Base-by-base conservation (phyloP, 1,139 yeast species). In the Candida smagusa region DNA sequence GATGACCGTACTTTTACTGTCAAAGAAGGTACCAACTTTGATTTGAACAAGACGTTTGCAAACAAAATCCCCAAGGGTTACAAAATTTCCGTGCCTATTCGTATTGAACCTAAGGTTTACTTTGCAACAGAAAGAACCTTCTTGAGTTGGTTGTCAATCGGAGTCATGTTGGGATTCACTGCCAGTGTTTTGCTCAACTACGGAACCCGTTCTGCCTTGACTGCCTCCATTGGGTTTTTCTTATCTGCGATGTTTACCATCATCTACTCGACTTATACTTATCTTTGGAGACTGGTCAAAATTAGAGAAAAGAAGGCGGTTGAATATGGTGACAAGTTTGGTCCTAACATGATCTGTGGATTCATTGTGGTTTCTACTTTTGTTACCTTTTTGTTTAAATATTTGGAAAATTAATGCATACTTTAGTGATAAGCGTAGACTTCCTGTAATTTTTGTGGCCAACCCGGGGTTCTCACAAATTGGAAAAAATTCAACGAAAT, bases 151-250 rank as follows among this genome's bases (percentile, higher is more conserved):
- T 63, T 84, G 42, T 80, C 88, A 12, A 81, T 84, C 45, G 82
- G 85, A 4, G 72, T 84, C 72, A 68, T 84, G 33, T 68, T 84
- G 43, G 84, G 86, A 32, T 86, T 84, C 38, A 81, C 89, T 7
- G 86, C 89, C 1, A 80, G 83, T 12, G 68, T 89, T 1, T 68
- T 84, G 46, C 65, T 84, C 50, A 81, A 81, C 43, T 84, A 81
- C 57, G 92, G 94, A 50, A 76, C 79, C 41, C 65, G 67, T 36
- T 65, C 80, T 30, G 81, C 96, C 0, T 71, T 88, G 50, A 74
- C 87, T 32, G 95, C 97, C 0, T 83, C 96, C 1, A 73, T 88
- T 40, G 95, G 95, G n/a, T 92, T 92, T 63, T 89, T 86, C 63
- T 42, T 86, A 13, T 80, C 95, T 21, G 88, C 97, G 0, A 68